phyloP scores from a whole-genome alignment of 208 protist genomes.

The Trypanosoma scelopori region DNA sequence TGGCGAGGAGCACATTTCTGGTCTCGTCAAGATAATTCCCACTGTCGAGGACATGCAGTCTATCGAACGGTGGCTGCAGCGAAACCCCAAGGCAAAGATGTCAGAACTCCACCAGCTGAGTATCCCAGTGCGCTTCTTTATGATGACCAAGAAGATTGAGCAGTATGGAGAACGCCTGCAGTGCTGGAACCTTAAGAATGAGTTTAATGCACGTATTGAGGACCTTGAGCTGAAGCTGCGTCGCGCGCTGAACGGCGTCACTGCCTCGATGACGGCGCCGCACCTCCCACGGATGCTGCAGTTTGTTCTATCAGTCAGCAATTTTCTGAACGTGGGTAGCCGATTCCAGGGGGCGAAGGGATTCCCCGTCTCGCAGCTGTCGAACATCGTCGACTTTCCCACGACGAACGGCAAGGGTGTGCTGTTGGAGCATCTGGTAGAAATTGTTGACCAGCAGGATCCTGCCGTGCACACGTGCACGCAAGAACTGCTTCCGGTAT shows the following conservation, averaged over 20 bases:
- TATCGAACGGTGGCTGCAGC: constrained; percentile 39
- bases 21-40: constrained; percentile 71
- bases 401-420: constrained; percentile 66
- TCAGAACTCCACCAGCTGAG: constrained; percentile 52
- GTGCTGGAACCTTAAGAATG: constrained; percentile 70
- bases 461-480: constrained; percentile 44
- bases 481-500: constrained; percentile 53
- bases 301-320: constrained; percentile 63
- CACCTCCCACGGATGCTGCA: constrained; percentile 59
- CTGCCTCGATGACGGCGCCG: constrained; percentile 42
- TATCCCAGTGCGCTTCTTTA: constrained; percentile 59
- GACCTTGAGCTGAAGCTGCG: constrained; percentile 60
- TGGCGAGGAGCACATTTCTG: constrained; percentile 58
- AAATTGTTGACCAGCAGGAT: constrained; percentile 37
- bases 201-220: constrained; percentile 46
- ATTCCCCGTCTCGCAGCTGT: constrained; percentile 75
- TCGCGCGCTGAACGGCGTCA: constrained; percentile 33
- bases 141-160: constrained; percentile 74
- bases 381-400: constrained; percentile 62
- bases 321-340: constrained; percentile 81
- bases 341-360: constrained; percentile 66
- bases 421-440: constrained; percentile 56
- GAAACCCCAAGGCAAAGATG: constrained; percentile 34
- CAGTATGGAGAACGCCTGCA: constrained; percentile 67
- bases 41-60: constrained; percentile 50